Evolutionary conservation across 352 stramenopile genomes (phyloP), one percentile per base, ranked within the genome.

Genomic region (Pythium biforme): DNA sequence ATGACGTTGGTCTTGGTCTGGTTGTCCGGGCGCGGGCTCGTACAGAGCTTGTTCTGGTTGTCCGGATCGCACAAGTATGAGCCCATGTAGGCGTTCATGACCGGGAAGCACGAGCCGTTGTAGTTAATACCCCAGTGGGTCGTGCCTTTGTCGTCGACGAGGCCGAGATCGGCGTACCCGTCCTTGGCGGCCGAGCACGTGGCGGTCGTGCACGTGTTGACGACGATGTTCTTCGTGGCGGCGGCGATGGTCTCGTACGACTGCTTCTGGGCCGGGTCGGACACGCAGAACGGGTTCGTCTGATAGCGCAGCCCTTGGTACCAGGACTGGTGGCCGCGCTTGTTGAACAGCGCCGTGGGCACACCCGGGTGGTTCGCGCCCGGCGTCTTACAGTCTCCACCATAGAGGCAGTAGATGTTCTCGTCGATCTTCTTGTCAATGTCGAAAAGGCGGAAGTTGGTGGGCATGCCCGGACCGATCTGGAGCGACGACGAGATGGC

Each of bases 401-500:
- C 55, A 66, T 86, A 88, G 4, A 83, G 55, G 45, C 76, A 86
- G 33, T 69, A 75, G 19, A 66, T 54, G 27, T 61, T 61, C 26
- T 67, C 65, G 2, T 66, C 56, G 14, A 45, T 68, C 3, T 51
- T 62, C 26, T 81, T 31, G 66, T 81, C 49, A 88, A 66, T 50
- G 33, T 41, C 29, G 77, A 85, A 83, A 0, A 75, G 37, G 5
- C 81, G 81, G 23, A 79, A 88, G 15, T 88, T 66, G 8, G 72
- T 59, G 2, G 83, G 83, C 72, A 88, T 88, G 1, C 84, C 87
- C 0, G 84, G 84, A 0, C 64, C 73, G 52, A 97, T 77, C 69
- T 98, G 93, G 6, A 97, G 74, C 45, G 91, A 97, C 41, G 88
- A 89, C 25, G 89, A 97, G 64, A 97, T 83, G 6, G 80, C 69